A percentile compares a stretch with the other conserved stretches of the same genome.
Evolutionary conservation across 2,329 filamentous ascomycete genomes (phyloP).

Genomic region (Botryotinia convoluta): DNA sequence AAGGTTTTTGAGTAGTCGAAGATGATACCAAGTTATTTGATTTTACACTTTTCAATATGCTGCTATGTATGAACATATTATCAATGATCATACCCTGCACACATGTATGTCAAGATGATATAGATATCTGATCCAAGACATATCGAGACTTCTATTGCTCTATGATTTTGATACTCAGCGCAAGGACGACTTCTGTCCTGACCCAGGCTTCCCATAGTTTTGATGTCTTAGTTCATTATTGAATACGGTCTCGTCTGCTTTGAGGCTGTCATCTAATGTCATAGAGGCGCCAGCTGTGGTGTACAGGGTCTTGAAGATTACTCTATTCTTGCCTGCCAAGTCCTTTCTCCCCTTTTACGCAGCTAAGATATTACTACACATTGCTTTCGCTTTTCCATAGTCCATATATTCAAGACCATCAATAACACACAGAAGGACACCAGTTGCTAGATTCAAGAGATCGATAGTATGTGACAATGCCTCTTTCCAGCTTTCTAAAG

Average conservation of each 20-base stretch:
- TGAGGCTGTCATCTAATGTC: background rate
- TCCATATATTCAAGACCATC: no score
- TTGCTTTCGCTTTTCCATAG: no score
- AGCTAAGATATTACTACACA: no score
- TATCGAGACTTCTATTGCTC: background rate
- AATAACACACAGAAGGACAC: rapidly evolving
- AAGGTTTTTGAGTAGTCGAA: background rate
- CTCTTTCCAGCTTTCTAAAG: no score
- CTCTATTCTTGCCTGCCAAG: no score
- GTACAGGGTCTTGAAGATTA: no score
- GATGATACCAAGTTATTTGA: rapidly evolving
- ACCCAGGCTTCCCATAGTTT: background rate
- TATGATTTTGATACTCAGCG: background rate
- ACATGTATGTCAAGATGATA: background rate
- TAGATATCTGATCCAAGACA: background rate
- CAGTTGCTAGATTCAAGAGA: no score
- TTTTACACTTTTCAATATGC: background rate
- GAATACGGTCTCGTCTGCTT: background rate
- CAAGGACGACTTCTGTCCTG: background rate
- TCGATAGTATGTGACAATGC: no score
- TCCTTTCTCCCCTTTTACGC: no score
- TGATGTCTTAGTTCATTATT: background rate
- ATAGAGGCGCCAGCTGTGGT: no score
- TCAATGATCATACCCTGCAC: rapidly evolving
- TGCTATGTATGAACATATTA: background rate